phyloP scores from a whole-genome alignment of 371 early-diverging fungal genomes.

The Vittaforma corneae region DNA sequence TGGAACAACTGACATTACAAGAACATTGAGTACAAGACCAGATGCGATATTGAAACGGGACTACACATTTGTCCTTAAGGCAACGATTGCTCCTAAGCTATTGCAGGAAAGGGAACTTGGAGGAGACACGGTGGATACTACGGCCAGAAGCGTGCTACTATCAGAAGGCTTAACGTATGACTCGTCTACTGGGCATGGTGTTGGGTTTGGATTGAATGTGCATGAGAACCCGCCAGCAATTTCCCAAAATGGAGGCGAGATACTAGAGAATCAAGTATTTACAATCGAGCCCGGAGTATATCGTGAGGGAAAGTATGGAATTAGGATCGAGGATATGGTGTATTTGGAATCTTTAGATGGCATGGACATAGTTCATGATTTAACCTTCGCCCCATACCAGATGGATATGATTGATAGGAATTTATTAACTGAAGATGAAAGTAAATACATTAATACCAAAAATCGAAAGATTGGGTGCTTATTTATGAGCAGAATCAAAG shows the following conservation, averaged over 20 bases:
- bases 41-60: constrained; percentile 64
- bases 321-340: constrained; percentile 85
- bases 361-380: constrained; percentile 5
- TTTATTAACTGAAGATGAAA: constrained; percentile 47
- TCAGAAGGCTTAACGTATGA: constrained; percentile 81
- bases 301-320: constrained; percentile 84
- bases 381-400: constrained; percentile 55
- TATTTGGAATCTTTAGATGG: constrained; percentile 11
- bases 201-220: constrained; percentile 89
- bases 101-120: constrained; percentile 66
- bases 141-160: constrained; percentile 65
- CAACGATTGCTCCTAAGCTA: constrained; percentile 67
- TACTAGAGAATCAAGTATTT: constrained; percentile 37
- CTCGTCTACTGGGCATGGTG: constrained; percentile 85
- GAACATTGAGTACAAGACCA: constrained; percentile 71
- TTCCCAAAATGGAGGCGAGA: constrained; percentile 48
- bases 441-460: constrained; percentile 35
- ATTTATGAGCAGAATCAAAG: background rate
- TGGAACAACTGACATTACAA: constrained; percentile 94
- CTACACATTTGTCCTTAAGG: constrained; percentile 85
- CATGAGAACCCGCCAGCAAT: constrained; percentile 95
- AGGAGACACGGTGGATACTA: constrained; percentile 76
- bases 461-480: background rate
- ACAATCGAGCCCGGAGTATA: constrained; percentile 86
- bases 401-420: constrained; percentile 40